phyloP scores from a whole-genome alignment of 352 stramenopile species.

The Phytopythium delawarense region DNA sequence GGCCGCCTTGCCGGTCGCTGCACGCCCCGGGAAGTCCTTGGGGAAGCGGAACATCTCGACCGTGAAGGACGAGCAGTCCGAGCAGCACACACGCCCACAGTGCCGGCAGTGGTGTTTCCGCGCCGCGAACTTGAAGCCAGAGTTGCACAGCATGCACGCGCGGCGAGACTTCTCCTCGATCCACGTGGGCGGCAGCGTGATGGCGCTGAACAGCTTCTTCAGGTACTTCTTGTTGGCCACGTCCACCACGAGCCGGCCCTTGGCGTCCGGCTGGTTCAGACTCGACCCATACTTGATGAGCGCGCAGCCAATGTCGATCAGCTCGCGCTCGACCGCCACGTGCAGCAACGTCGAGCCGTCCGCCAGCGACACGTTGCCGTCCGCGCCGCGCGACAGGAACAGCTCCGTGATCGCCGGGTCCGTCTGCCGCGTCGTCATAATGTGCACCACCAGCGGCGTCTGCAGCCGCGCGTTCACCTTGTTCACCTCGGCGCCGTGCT shows the following conservation, averaged over 20 bases:
- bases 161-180: slow-evolving; percentile 74
- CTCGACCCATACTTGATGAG: slow-evolving; percentile 69
- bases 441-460: slow-evolving; percentile 74
- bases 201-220: slow-evolving; percentile 79
- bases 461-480: slow-evolving; percentile 83
- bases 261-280: slow-evolving; percentile 67
- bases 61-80: slow-evolving; percentile 72
- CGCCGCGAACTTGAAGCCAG: slow-evolving; percentile 75
- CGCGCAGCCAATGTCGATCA: slow-evolving; percentile 72
- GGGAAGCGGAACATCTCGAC: slow-evolving; percentile 81
- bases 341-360: slow-evolving; percentile 84
- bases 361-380: slow-evolving; percentile 66
- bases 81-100: slow-evolving; percentile 83
- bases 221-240: slow-evolving; percentile 76
- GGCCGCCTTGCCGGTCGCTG: slow-evolving; percentile 51
- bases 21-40: slow-evolving; percentile 76
- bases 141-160: slow-evolving; percentile 68
- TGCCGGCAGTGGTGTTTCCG: slow-evolving; percentile 83
- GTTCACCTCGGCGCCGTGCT: slow-evolving; percentile 76
- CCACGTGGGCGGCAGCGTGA: slow-evolving; percentile 70
- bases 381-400: slow-evolving; percentile 57
- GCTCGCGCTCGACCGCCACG: slow-evolving; percentile 75
- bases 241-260: slow-evolving; percentile 73
- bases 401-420: slow-evolving; percentile 75
- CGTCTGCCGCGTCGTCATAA: slow-evolving; percentile 83